Conservation (phyloP, 208 protist species). For the Balamuthia mandrillaris region DNA sequence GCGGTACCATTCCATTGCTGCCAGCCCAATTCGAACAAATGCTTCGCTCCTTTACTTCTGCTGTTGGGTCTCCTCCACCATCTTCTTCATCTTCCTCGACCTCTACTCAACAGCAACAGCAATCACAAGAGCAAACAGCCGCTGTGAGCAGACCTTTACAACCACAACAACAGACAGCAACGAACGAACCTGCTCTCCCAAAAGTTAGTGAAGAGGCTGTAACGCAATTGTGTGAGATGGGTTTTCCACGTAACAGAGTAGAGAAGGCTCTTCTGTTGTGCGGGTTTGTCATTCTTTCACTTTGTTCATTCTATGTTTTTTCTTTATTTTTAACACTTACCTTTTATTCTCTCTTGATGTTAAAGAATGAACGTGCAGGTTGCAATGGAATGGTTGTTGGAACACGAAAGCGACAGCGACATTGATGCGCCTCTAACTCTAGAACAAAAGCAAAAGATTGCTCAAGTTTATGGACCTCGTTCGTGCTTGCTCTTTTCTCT, state of each 20-base stretch:
- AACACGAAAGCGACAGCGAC: not conserved
- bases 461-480: not conserved
- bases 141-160: not conserved
- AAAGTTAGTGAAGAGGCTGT: not conserved
- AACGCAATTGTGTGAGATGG: not conserved
- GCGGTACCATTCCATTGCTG: too few species aligned
- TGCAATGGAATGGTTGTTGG: not conserved
- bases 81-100: not conserved
- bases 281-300: not conserved
- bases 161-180: too few species aligned
- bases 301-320: not conserved
- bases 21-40: too few species aligned
- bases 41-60: too few species aligned
- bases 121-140: not conserved
- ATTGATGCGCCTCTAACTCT: not conserved
- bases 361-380: conserved; percentile 15
- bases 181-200: not conserved
- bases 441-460: not conserved
- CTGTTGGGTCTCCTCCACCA: not conserved
- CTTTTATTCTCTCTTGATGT: not conserved
- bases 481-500: not conserved
- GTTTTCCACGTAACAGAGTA: not conserved
- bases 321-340: not conserved
- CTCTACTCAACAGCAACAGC: not conserved
- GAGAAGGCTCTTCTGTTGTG: not conserved